Percentiles rank a stretch among this genome's conserved stretches.
These are phyloP conservation scores for Thielaviopsis euricoi DNA, from an alignment of 2,329 filamentous ascomycete genomes.

Conservation along the genomic window DNA sequence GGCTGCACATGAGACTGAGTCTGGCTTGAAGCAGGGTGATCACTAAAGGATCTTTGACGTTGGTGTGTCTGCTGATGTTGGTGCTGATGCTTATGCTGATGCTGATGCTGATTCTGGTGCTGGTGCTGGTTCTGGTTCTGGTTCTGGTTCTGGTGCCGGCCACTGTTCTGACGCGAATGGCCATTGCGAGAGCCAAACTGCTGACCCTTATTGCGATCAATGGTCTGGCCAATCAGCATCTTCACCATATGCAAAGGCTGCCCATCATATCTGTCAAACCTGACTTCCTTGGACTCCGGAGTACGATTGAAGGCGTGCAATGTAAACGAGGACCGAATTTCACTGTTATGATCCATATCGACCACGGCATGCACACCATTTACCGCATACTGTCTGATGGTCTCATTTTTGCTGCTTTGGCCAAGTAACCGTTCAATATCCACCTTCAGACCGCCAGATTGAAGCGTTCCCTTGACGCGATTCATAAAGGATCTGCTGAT, in stretches of 20 bases:
- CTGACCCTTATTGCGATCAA: background rate
- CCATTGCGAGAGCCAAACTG: background rate
- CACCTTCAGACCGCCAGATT: background rate
- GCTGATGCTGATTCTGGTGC: background rate
- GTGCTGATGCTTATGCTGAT: background rate
- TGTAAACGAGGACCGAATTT: background rate
- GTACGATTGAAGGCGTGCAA: background rate
- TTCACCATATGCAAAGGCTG: background rate
- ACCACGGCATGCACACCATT: background rate
- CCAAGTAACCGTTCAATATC: background rate
- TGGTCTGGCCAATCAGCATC: background rate
- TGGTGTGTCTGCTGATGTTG: background rate
- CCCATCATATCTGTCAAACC: background rate
- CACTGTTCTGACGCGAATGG: background rate
- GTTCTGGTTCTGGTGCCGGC: background rate
- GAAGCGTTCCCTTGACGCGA: background rate
- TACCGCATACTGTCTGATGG: background rate
- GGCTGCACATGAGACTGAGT: background rate
- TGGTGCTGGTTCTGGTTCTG: background rate
- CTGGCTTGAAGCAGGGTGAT: background rate
- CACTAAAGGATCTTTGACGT: background rate
- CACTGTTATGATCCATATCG: background rate
- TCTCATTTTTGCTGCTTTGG: background rate
- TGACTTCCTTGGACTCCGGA: background rate
- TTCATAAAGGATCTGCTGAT: background rate